phyloP scores from a whole-genome alignment of 2,329 filamentous ascomycete species.

The Fusarium tuaranense region DNA sequence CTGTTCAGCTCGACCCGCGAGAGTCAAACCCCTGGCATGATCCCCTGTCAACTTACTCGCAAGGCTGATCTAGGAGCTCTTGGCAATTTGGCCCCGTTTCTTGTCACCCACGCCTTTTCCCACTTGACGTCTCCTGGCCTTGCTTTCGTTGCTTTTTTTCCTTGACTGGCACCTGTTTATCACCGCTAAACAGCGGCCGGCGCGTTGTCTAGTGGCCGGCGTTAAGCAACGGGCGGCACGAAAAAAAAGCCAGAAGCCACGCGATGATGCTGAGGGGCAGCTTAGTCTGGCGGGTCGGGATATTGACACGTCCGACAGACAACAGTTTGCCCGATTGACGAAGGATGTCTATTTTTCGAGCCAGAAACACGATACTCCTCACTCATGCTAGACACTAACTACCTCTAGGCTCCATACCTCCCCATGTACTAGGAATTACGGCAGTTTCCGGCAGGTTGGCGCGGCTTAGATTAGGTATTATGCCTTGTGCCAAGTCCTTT shows the following conservation, averaged over 20 bases:
- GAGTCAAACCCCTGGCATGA: neutral
- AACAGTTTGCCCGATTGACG: neutral
- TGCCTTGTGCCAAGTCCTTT: neutral
- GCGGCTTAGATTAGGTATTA: neutral
- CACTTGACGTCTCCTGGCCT: neutral
- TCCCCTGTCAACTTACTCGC: constrained; percentile 4
- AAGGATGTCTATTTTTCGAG: neutral
- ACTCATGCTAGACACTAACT: neutral
- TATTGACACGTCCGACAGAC: neutral
- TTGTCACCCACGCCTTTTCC: constrained; percentile 31
- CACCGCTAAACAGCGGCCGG: constrained; percentile 9
- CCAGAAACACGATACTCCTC: neutral
- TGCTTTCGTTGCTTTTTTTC: constrained; percentile 4
- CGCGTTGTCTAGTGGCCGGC: constrained; percentile 18
- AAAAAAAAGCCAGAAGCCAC: constrained; percentile 3
- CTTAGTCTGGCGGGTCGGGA: neutral
- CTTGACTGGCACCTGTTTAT: constrained; percentile 18
- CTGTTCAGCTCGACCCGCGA: neutral
- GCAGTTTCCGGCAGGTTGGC: neutral
- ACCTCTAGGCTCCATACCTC: constrained; percentile 1
- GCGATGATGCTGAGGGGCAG: neutral
- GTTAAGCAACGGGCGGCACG: constrained; percentile 25
- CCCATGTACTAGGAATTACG: neutral
- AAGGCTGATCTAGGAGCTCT: constrained; percentile 11
- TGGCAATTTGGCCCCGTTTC: constrained; percentile 9